phyloP scores from a whole-genome alignment of 2,329 filamentous ascomycete species.

The Leptodontidium sp. region DNA sequence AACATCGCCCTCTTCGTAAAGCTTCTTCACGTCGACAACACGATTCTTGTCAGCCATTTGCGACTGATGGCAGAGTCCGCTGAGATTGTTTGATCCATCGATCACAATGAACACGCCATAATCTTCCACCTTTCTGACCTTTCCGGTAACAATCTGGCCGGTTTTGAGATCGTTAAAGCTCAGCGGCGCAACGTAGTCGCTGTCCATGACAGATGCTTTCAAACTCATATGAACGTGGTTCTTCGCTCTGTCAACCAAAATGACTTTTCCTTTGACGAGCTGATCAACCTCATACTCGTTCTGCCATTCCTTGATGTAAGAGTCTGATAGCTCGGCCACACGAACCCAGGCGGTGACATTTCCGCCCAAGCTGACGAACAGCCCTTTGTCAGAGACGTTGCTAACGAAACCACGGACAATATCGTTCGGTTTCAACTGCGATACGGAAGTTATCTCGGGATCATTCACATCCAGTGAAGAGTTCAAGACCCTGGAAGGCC shows the following conservation, averaged over 20 bases:
- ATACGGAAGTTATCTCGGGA: slow-evolving; percentile 74
- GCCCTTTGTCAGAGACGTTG: slow-evolving; percentile 85
- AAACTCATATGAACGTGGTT: slow-evolving; percentile 85
- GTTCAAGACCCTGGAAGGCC: slow-evolving; percentile 88
- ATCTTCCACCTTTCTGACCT: slow-evolving; percentile 90
- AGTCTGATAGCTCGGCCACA: slow-evolving; percentile 88
- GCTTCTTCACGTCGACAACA: slow-evolving; percentile 83
- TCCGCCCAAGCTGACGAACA: slow-evolving; percentile 86
- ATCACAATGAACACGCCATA: slow-evolving; percentile 95
- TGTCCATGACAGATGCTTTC: slow-evolving; percentile 84
- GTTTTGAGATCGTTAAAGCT: slow-evolving; percentile 79
- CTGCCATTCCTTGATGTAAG: slow-evolving; percentile 96
- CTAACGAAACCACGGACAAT: slow-evolving; percentile 92
- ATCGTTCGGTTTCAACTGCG: slow-evolving; percentile 79
- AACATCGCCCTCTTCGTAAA: slow-evolving; percentile 89
- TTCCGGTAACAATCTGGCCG: slow-evolving; percentile 87
- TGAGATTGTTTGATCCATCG: slow-evolving; percentile 86
- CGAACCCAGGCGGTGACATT: slow-evolving; percentile 84
- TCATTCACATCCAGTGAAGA: slow-evolving; percentile 84
- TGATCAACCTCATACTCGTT: slow-evolving; percentile 86
- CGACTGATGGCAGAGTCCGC: slow-evolving; percentile 89
- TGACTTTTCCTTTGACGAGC: slow-evolving; percentile 86
- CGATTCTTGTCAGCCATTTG: slow-evolving; percentile 83
- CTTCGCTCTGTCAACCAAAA: slow-evolving; percentile 71
- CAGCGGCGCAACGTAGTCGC: slow-evolving; percentile 77